Conservation (phyloP, 208 protist species). For the Leishmania amazonensis region DNA sequence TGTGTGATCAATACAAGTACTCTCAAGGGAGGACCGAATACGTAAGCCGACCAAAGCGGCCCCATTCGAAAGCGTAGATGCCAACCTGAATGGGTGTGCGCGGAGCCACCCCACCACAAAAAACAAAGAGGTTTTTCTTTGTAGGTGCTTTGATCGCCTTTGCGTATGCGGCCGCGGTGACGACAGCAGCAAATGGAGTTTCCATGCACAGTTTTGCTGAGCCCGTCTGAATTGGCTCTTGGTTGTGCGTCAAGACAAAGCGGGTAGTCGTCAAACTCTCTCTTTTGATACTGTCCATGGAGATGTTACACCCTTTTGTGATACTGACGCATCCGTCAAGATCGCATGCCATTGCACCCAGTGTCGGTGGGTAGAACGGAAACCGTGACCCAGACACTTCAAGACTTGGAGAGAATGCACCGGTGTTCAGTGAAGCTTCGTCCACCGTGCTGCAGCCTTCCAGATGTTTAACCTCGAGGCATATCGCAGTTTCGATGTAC, state of each 20-base stretch:
- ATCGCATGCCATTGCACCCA: conserved; percentile 67
- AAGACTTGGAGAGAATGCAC: conserved; percentile 49
- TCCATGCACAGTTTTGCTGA: conserved; percentile 55
- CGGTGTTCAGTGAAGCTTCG: conserved; percentile 15
- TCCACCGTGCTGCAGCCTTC: conserved; percentile 29
- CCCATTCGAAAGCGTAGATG: conserved; percentile 78
- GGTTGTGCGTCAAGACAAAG: conserved; percentile 66
- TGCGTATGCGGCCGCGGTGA: conserved; percentile 52
- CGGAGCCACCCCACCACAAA: conserved; percentile 59
- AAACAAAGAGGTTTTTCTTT: conserved; percentile 49
- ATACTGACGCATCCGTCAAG: conserved; percentile 63
- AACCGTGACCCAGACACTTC: conserved; percentile 80
- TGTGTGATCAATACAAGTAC: neutral
- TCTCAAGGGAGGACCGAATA: conserved; percentile 34
- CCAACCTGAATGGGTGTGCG: conserved; percentile 52
- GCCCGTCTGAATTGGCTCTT: conserved; percentile 75
- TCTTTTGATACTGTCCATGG: conserved; percentile 20
- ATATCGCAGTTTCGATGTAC: conserved; percentile 69
- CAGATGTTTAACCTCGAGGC: conserved; percentile 42
- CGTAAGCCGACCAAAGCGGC: conserved; percentile 43
- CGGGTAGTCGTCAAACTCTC: conserved; percentile 31
- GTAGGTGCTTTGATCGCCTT: conserved; percentile 55
- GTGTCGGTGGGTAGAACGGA: conserved; percentile 77
- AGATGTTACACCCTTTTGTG: conserved; percentile 37
- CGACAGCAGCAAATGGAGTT: conserved; percentile 42